A percentile compares a stretch with the other conserved stretches of the same genome.
phyloP scores from a whole-genome alignment of 148 eudicot species.

The Drosera capensis region DNA sequence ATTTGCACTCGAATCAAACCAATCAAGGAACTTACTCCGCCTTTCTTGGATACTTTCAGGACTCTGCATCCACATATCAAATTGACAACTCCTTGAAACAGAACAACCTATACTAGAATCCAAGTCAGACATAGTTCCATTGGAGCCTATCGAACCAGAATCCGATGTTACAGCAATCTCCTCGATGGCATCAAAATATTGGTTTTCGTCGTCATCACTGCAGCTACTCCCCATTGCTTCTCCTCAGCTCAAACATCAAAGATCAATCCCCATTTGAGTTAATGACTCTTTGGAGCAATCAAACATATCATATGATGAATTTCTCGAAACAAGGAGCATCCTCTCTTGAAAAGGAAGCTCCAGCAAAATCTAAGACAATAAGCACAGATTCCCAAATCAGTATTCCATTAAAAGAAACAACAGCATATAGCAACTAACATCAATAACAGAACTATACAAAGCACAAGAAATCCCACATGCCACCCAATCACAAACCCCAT shows the following conservation, averaged over 20 bases:
- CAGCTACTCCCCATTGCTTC: slow-evolving; percentile 47
- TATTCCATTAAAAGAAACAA: slow-evolving; percentile 14
- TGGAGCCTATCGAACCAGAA: slow-evolving; percentile 32
- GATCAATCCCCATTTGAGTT: slow-evolving; percentile 38
- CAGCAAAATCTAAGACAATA: slow-evolving; percentile 6
- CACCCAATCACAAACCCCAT: too few species aligned
- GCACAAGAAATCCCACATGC: too few species aligned
- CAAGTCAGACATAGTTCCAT: slow-evolving; percentile 20
- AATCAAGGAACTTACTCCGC: slow-evolving; percentile 38
- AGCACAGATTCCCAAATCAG: slow-evolving; percentile 53
- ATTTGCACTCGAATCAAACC: slow-evolving; percentile 36
- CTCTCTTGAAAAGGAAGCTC: slow-evolving; percentile 8
- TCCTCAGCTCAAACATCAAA: slow-evolving; percentile 60
- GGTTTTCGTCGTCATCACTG: slow-evolving; percentile 27
- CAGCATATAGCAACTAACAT: background rate
- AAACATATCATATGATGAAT: slow-evolving; percentile 28
- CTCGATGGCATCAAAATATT: slow-evolving; percentile 57
- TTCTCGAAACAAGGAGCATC: slow-evolving; percentile 17
- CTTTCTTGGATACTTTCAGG: slow-evolving; percentile 46
- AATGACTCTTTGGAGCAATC: slow-evolving; percentile 25
- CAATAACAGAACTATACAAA: background rate
- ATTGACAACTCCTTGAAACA: slow-evolving; percentile 19
- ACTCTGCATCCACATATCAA: slow-evolving; percentile 54
- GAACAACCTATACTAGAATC: slow-evolving; percentile 17
- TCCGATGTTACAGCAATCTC: slow-evolving; percentile 50